phyloP scores from a whole-genome alignment of 2,329 filamentous ascomycete genomes.

The Polytolypa hystricis region DNA sequence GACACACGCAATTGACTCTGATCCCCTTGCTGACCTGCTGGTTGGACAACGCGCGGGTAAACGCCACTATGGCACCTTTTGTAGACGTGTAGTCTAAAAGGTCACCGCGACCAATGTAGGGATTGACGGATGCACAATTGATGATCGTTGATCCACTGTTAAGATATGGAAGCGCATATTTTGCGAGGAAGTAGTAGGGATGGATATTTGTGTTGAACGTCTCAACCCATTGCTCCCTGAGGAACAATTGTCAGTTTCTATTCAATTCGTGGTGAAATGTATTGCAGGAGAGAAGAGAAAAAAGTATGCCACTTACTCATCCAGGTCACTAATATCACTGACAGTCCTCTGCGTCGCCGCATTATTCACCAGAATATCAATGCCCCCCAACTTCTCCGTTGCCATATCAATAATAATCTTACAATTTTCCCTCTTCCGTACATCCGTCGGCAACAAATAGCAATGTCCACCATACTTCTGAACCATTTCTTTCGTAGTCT shows the following conservation, averaged over 20 bases:
- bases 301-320: constrained; percentile 14
- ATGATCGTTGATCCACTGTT: constrained; percentile 64
- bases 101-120: constrained; percentile 68
- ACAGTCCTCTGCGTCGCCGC: constrained; percentile 65
- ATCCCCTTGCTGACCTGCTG: constrained; percentile 63
- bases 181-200: constrained; percentile 68
- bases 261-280: too few species aligned
- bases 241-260: constrained; percentile 44
- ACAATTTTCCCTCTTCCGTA: constrained; percentile 57
- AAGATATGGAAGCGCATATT: constrained; percentile 67
- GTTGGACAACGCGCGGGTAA: constrained; percentile 67
- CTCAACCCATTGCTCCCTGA: constrained; percentile 62
- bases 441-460: constrained; percentile 51
- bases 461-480: constrained; percentile 57
- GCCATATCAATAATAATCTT: constrained; percentile 58
- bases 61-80: constrained; percentile 62
- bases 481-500: constrained; percentile 60
- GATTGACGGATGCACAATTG: constrained; percentile 77
- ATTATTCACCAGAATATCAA: constrained; percentile 61
- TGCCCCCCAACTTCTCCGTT: constrained; percentile 51
- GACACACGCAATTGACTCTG: constrained; percentile 64
- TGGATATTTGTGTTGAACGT: constrained; percentile 81
- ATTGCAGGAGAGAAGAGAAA: neutral
- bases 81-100: constrained; percentile 73
- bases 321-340: constrained; percentile 57